These are phyloP conservation scores for Linnemannia elongata DNA, from an alignment of 192 early-diverging fungal genomes.

Conservation along the genomic window DNA sequence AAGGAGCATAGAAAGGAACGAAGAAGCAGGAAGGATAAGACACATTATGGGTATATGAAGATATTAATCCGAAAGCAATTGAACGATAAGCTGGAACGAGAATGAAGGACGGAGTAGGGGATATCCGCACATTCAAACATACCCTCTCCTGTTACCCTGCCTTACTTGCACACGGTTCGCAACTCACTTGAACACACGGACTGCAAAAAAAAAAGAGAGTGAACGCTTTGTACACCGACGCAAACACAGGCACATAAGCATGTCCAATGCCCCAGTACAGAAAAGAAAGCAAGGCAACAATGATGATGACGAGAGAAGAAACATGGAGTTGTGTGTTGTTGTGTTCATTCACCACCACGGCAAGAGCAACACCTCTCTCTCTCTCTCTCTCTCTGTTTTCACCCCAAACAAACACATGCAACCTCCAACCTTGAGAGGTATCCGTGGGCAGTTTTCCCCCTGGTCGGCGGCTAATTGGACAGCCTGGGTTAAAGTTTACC, in stretches of 20 bases:
- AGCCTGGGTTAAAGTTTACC: background rate
- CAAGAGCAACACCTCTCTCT: background rate
- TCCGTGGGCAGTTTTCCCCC: constrained; percentile 7
- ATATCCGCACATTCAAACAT: background rate
- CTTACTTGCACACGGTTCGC: background rate
- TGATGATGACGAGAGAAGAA: background rate
- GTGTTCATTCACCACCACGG: background rate
- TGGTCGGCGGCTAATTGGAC: background rate
- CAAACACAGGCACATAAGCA: background rate
- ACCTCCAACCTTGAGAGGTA: background rate
- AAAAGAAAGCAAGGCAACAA: background rate
- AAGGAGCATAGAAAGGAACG: background rate
- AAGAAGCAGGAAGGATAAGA: background rate
- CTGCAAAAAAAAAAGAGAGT: background rate
- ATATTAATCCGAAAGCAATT: background rate
- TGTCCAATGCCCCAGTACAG: background rate
- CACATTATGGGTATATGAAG: background rate
- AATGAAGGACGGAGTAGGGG: background rate
- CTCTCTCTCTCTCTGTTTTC: background rate
- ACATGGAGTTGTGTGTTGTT: background rate
- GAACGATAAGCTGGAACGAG: background rate
- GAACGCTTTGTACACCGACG: background rate
- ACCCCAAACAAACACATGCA: constrained; percentile 11
- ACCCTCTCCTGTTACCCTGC: background rate
- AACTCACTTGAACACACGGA: background rate